A percentile compares a stretch with the other conserved stretches of the same genome.
phyloP scores from a whole-genome alignment of 768 basidiomycete genomes.

The Termitomyces sp. region DNA sequence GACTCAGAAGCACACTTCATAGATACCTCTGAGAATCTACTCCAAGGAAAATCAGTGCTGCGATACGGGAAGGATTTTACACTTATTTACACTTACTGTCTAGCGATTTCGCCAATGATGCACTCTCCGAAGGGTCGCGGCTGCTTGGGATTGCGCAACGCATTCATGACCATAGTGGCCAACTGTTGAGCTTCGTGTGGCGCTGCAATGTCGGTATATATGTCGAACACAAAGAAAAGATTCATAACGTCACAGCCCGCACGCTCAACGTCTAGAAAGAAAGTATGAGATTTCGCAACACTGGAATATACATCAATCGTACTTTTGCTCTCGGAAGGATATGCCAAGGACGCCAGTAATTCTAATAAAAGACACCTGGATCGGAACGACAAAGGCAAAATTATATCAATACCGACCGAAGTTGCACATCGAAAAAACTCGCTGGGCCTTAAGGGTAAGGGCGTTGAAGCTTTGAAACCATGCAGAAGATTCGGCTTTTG shows the following conservation, averaged over 20 bases:
- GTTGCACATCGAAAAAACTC: constrained; percentile 34
- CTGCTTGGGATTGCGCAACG: constrained; percentile 28
- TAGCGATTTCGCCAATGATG: constrained; percentile 31
- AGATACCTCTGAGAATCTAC: neutral
- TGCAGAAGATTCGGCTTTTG: constrained; percentile 27
- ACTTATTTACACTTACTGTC: constrained; percentile 26
- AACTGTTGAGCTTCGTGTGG: constrained; percentile 21
- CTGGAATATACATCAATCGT: neutral
- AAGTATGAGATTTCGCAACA: neutral
- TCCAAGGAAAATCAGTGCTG: neutral
- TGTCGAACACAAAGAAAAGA: constrained; percentile 34
- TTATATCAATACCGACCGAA: constrained; percentile 24
- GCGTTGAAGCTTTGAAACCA: constrained; percentile 34
- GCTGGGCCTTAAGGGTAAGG: constrained; percentile 27
- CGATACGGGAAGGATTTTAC: too few species aligned
- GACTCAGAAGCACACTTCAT: neutral
- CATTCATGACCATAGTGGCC: constrained; percentile 32
- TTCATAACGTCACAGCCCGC: constrained; percentile 46
- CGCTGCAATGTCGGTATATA: constrained; percentile 38
- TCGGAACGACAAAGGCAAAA: too few species aligned
- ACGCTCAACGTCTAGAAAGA: constrained; percentile 19
- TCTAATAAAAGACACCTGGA: neutral
- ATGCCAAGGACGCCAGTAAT: constrained; percentile 30
- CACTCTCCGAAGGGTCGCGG: constrained; percentile 29
- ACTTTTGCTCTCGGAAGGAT: constrained; percentile 29